A percentile compares a stretch with the other conserved stretches of the same genome.
Conservation (phyloP, 1,139 yeast genomes). For the Hyphopichia burtonii region DNA sequence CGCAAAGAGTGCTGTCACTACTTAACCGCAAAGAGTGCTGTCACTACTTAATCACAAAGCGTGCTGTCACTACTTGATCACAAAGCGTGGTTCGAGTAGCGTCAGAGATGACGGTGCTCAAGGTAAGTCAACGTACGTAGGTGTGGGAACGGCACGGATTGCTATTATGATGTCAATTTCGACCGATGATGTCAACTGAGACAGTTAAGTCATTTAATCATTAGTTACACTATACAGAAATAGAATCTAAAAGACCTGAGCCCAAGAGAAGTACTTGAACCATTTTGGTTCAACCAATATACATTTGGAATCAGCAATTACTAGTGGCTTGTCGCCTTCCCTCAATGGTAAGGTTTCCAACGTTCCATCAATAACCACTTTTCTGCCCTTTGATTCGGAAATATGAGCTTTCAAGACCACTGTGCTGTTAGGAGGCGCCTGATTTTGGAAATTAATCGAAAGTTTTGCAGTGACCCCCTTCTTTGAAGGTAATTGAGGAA, state of each 20-base stretch:
- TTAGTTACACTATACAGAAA: not conserved
- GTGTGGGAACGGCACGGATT: too few species aligned
- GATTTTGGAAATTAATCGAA: slow-evolving; percentile 62
- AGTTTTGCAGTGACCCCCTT: slow-evolving; percentile 91
- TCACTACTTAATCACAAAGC: too few species aligned
- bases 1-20: too few species aligned
- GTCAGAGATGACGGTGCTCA: too few species aligned
- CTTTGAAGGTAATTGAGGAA: slow-evolving; percentile 75
- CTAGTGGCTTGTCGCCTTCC: slow-evolving; percentile 23
- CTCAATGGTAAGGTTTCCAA: slow-evolving; percentile 45
- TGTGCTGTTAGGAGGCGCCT: slow-evolving; percentile 64
- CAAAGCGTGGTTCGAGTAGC: too few species aligned
- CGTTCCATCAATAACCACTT: slow-evolving; percentile 70
- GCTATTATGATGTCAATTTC: too few species aligned
- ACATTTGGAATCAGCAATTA: slow-evolving; percentile 59
- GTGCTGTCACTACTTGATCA: too few species aligned
- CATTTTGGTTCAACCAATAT: slow-evolving; percentile 75
- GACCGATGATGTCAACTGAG: too few species aligned
- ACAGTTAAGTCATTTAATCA: not conserved
- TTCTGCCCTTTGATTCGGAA: slow-evolving; percentile 68
- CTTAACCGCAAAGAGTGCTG: too few species aligned
- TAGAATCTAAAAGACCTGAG: slow-evolving; percentile 26
- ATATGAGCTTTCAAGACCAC: slow-evolving; percentile 71
- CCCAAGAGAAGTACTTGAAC: slow-evolving; percentile 72
- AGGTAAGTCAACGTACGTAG: too few species aligned